These are phyloP conservation scores for Capronia americana DNA, from an alignment of 2,329 filamentous ascomycete species.

Conservation along the genomic window DNA sequence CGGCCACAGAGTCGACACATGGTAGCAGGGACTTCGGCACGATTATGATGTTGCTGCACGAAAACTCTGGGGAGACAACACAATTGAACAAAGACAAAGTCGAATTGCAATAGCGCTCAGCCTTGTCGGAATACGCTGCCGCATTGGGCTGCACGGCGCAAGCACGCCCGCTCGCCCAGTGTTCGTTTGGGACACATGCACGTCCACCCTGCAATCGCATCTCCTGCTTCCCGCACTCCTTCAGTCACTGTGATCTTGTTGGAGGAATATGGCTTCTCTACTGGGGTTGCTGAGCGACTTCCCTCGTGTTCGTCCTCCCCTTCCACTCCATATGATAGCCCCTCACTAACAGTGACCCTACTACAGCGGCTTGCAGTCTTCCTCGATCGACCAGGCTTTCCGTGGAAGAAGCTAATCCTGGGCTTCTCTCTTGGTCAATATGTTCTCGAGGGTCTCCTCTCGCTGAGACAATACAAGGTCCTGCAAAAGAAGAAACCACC, in stretches of 20 bases:
- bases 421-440: conserved; percentile 94
- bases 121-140: conserved; percentile 5
- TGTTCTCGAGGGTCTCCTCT: conserved; percentile 86
- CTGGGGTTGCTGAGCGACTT: conserved; percentile 39
- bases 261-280: conserved; percentile 38
- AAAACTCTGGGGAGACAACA: neutral
- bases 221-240: conserved; percentile 10
- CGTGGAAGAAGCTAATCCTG: conserved; percentile 96
- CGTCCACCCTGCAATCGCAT: conserved; percentile 9
- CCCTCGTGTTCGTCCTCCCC: conserved; percentile 35
- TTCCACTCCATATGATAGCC: conserved; percentile 6
- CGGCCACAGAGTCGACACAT: conserved; percentile 41
- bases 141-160: neutral
- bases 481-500: conserved; percentile 80
- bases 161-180: neutral
- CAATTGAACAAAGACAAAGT: neutral
- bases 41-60: conserved; percentile 1
- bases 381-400: conserved; percentile 90
- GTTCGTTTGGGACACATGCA: conserved; percentile 4
- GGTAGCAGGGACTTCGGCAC: conserved; percentile 4
- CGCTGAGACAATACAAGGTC: conserved; percentile 86
- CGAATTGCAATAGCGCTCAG: neutral
- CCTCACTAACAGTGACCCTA: conserved; percentile 14
- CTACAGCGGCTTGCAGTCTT: conserved; percentile 73
- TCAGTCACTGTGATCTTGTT: neutral